Conservation (phyloP, 768 basidiomycete genomes). For the Russula vinacea region DNA sequence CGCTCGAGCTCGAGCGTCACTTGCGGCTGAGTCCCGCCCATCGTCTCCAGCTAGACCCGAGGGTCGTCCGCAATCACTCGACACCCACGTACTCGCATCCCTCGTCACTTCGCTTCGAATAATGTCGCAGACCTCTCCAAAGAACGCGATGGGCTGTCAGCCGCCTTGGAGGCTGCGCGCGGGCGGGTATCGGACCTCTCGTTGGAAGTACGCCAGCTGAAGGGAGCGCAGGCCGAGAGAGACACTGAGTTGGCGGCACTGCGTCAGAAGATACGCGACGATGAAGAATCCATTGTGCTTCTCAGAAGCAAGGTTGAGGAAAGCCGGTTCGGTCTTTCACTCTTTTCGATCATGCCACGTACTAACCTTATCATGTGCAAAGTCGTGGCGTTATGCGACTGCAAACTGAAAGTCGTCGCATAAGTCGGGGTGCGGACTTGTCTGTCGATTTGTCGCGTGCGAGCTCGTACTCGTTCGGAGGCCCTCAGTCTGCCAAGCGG, state of each 20-base stretch:
- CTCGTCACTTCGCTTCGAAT: conserved; percentile 70
- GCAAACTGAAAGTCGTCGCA: conserved; percentile 70
- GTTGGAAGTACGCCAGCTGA: conserved; percentile 61
- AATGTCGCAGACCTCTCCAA: conserved; percentile 58
- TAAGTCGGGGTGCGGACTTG: conserved; percentile 48
- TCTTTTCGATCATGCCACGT: not conserved
- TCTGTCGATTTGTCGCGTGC: conserved; percentile 58
- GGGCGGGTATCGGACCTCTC: conserved; percentile 57
- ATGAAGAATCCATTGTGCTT: conserved; percentile 72
- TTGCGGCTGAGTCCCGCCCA: conserved; percentile 60
- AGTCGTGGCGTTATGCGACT: conserved; percentile 86
- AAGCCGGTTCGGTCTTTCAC: conserved; percentile 55
- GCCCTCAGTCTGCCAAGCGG: conserved; percentile 60
- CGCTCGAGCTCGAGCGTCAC: conserved; percentile 76
- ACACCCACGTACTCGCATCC: conserved; percentile 71
- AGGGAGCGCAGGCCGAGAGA: conserved; percentile 52
- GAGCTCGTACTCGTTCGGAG: conserved; percentile 39
- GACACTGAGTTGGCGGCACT: conserved; percentile 33
- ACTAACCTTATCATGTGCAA: conserved; percentile 34
- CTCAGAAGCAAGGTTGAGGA: conserved; percentile 84
- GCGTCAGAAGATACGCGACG: conserved; percentile 48
- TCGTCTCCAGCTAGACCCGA: conserved; percentile 39
- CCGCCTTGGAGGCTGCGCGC: conserved; percentile 49
- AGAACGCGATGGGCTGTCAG: conserved; percentile 67
- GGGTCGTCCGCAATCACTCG: conserved; percentile 52